phyloP scores from a whole-genome alignment of 371 early-diverging fungal species.

The Entomophthora muscae region DNA sequence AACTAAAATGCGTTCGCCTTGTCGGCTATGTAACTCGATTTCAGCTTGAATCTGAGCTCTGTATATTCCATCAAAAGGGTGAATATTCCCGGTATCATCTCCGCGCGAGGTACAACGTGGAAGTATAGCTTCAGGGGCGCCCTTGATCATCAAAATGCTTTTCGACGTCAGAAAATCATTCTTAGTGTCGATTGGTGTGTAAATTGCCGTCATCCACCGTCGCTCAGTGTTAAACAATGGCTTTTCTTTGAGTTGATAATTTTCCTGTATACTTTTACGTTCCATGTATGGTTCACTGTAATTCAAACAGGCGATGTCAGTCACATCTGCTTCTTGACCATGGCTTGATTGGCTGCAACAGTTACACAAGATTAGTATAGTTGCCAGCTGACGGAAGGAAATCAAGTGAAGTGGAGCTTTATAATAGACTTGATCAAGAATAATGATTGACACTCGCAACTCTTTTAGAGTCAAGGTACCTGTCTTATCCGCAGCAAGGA shows the following conservation, averaged over 20 bases:
- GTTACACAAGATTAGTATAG: constrained; percentile 32
- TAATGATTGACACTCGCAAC: constrained; percentile 31
- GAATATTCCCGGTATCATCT: neutral
- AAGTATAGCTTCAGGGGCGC: constrained; percentile 59
- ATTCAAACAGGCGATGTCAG: constrained; percentile 51
- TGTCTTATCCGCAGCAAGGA: constrained; percentile 39
- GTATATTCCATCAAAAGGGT: neutral
- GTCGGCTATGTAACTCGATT: constrained; percentile 28
- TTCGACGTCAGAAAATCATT: constrained; percentile 11
- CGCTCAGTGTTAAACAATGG: constrained; percentile 52
- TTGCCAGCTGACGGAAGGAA: constrained; percentile 11
- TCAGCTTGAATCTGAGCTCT: constrained; percentile 20
- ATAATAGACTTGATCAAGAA: constrained; percentile 19
- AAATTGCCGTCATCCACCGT: constrained; percentile 45
- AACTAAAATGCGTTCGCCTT: constrained; percentile 48
- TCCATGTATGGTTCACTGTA: constrained; percentile 22
- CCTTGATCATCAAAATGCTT: constrained; percentile 35
- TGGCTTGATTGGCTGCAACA: too few species aligned
- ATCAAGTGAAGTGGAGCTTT: too few species aligned
- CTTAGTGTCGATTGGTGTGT: constrained; percentile 7
- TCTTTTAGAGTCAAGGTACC: constrained; percentile 49
- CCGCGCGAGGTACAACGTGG: constrained; percentile 21
- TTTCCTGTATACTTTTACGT: neutral
- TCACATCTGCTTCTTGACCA: constrained; percentile 65
- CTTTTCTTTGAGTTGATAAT: neutral